Evolutionary conservation across 768 basidiomycete species (phyloP), one percentile per base, ranked within the genome.

Genomic region (Collybia mongolica): DNA sequence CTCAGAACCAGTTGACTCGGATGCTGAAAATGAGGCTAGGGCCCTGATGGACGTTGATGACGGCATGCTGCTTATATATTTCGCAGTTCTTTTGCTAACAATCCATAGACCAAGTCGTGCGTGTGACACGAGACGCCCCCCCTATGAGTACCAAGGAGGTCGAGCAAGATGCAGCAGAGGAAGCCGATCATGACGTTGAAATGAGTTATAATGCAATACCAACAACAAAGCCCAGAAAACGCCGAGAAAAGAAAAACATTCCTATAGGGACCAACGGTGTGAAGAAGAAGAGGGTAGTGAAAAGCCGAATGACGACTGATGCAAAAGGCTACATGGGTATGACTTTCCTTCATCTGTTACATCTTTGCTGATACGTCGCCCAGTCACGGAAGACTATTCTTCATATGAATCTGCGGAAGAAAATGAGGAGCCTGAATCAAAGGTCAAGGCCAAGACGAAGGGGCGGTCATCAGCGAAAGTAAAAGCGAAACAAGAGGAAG

Each of bases 31-130:
- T 14, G 79, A 78, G 8, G 68, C 72, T 9, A 72, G 71, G 38
- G 84, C 79, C 8, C 77, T 89, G 72, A 88, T 89, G 87, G 88
- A 90, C 44, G 76, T 89, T 47, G 87, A 88, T 49, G 88, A 90
- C 58, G 81, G 88, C 86, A 53, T 14, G 70, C 20, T 14, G 20
- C 26, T 46, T 6, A 50, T 17, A n/a, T 37, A 15, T 2, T 12
- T 29, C 9, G 39, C 43, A 44, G 24, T 3, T 3, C 7, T 32
- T 15, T 19, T 37, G 15, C 15, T 46, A 19, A 35, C 35, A 22
- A 18, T 43, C 40, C 8, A 8, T 49, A 75, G 75, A 71, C 48
- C 53, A 66, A 54, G 67, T 72, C 11, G 60, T 59, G 9, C 57
- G 63, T 14, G 59, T 61, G 2, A 56, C 66, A 2, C 69, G 67